Base-by-base conservation (phyloP, 2,329 filamentous ascomycete genomes). In the Aspergillus brunneoviolaceus region DNA sequence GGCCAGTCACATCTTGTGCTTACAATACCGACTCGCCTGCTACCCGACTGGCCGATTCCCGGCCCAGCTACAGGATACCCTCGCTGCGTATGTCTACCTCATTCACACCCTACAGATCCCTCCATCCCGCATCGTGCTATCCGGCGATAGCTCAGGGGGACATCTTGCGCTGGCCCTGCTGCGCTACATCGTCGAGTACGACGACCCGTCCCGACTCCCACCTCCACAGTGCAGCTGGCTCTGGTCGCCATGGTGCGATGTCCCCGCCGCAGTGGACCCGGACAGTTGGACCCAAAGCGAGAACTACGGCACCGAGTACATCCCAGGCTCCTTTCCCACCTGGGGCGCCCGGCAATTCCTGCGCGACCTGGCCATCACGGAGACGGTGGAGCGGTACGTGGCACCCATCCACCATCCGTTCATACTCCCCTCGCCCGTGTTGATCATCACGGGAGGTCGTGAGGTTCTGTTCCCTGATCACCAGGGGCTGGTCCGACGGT, bases 1-100 rank as follows among this genome's bases (percentile, higher is more conserved):
- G 2, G 35, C 58, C 9, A 55, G 52, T 23, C 47, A 33, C 27
- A 49, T 66, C 12, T 57, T 66, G 49, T 62, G 58, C 52, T 59
- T 60, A 5, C 66, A 69, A 25, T 70, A 70, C 57, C 61, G 69
- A 61, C 60, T 70, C 9, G 60, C 68, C 4, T 57, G 60, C 19
- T 16, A 62, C n/a, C 58, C 52, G 2, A 63, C 65, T 14, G 60
- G 62, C 14, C 65, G 61, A 9, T 69, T 70, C 45, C 69, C 69
- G 2, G 69, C 69, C 7, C 65, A 65, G 16, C 57, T 70, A 7
- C 68, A 70, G 60, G 68, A 70, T 47, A 63, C 55, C 5, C 60
- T 70, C 49, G 55, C 69, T 3, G 63, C 65, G 2, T 70, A 70
- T 35, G 50, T 55, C 16, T 67, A 69, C 21, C 54, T 69, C 7